These are phyloP conservation scores for Neurospora tetraspora DNA, from an alignment of 495 filamentous ascomycete species.

Conservation along the genomic window DNA sequence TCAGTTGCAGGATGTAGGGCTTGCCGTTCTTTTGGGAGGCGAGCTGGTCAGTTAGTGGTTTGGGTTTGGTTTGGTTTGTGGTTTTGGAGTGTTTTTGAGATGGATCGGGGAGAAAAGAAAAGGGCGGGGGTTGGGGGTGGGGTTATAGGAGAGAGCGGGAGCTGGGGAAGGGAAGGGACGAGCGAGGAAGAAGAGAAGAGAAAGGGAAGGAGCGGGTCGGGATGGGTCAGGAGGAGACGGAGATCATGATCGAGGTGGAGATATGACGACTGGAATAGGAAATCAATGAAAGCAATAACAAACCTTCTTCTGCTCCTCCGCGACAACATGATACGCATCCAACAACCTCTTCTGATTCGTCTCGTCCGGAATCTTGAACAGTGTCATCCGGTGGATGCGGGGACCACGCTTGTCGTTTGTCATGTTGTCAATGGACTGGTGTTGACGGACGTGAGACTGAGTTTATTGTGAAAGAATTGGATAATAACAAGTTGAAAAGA, in stretches of 20 bases:
- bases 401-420: not conserved
- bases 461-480: not conserved
- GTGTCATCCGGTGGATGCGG: slow-evolving; percentile 22
- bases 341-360: slow-evolving; percentile 23
- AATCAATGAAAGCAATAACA: not conserved
- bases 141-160: not conserved
- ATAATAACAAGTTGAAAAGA: not conserved
- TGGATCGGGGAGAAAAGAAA: not conserved
- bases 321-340: slow-evolving; percentile 20
- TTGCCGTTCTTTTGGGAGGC: slow-evolving; percentile 44
- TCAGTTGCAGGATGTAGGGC: slow-evolving; percentile 50
- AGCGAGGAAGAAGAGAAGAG: not conserved
- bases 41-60: not conserved
- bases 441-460: not conserved
- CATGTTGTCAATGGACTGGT: not conserved
- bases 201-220: not conserved
- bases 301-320: slow-evolving; percentile 19
- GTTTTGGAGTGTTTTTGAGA: not conserved
- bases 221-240: not conserved
- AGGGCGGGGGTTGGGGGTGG: too few species aligned
- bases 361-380: slow-evolving; percentile 28
- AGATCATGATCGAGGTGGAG: not conserved
- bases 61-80: not conserved
- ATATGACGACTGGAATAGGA: not conserved
- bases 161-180: not conserved